Base-by-base conservation (phyloP, 2,329 filamentous ascomycete genomes). In the Epichloe festucae region DNA sequence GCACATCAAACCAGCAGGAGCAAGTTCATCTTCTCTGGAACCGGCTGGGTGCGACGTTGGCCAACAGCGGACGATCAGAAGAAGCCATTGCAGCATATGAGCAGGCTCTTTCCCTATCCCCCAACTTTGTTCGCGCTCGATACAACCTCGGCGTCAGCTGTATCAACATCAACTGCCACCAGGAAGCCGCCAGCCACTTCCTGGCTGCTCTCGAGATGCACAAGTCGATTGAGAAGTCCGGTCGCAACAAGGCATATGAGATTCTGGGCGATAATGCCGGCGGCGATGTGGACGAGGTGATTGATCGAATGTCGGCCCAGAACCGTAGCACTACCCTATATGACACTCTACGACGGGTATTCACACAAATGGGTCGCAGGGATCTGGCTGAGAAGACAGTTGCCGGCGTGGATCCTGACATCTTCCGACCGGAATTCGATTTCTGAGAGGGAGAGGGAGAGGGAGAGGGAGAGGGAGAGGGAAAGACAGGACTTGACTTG, bases 21-120 rank as follows among this genome's bases (percentile, higher is more conserved):
- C 89, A 96, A 69, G 74, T 96, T 1, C 93, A 97, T 64, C 80
- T 98, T 19, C 82, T 98, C 34, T 98, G 93, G 93, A 98, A 98
- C 73, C 82, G 93, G 2, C 83, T 98, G 0, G 93, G 93, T 42
- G 93, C 93, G 1, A 98, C 93, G 0, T 82, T 98, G 5, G 93
- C 93, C 60, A 98, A 98, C 74, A 89, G 84, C 48, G 91, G 91
- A 45, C 86, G 89, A 54, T 87, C 82, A 50, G 93, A 98, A 70
- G 93, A 98, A 68, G 93, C 93, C 53, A 98, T 98, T 61, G 87
- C 90, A 44, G 93, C 93, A 1, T 98, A 98, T 69, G 89, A 94
- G 62, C 89, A 91, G 64, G 93, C 93, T 0, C 79, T 98, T 8
- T 85, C 83, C 43, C 79, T 96, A 54, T 86, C 90, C 52, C 88